These are phyloP conservation scores for Drechmeria coniospora DNA, from an alignment of 2,329 filamentous ascomycete species.

Conservation along the genomic window DNA sequence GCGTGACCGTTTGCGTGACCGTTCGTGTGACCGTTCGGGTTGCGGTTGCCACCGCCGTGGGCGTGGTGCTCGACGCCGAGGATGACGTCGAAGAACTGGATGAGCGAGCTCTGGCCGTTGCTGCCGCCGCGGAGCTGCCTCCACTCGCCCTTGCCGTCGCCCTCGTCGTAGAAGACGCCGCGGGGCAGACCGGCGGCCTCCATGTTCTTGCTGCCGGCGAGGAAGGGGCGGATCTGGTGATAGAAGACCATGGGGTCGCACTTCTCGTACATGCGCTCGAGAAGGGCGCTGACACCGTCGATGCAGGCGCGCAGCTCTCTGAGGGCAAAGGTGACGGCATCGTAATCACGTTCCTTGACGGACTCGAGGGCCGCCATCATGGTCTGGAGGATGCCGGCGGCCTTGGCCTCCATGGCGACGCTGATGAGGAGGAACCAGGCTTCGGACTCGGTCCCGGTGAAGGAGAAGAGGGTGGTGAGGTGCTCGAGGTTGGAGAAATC, in stretches of 20 bases:
- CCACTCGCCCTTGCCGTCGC: slow-evolving; percentile 49
- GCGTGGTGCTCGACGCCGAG: slow-evolving; percentile 63
- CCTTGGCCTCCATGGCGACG: slow-evolving; percentile 75
- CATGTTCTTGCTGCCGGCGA: slow-evolving; percentile 92
- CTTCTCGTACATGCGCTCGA: slow-evolving; percentile 76
- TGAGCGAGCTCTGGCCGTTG: slow-evolving; percentile 83
- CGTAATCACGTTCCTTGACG: slow-evolving; percentile 43
- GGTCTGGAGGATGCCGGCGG: slow-evolving; percentile 56
- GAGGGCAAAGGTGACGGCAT: slow-evolving; percentile 46
- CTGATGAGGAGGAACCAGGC: slow-evolving; percentile 91
- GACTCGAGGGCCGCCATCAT: slow-evolving; percentile 67
- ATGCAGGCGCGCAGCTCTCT: slow-evolving; percentile 51
- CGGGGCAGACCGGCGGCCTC: slow-evolving; percentile 63
- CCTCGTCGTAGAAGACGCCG: slow-evolving; percentile 74
- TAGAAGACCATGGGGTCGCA: slow-evolving; percentile 85
- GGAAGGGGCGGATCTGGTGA: slow-evolving; percentile 70
- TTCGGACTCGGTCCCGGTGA: slow-evolving; percentile 79
- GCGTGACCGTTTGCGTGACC: too few relatives aligned
- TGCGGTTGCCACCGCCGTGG: slow-evolving; percentile 23
- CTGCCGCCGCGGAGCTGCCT: slow-evolving; percentile 74
- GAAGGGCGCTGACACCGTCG: slow-evolving; percentile 47
- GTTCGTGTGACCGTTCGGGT: too few relatives aligned
- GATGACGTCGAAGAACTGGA: slow-evolving; percentile 84
- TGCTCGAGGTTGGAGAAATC: slow-evolving; percentile 53
- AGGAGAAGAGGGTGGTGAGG: slow-evolving; percentile 59